Conservation (phyloP, 164 flowering plant genomes). For the Warburgia ugandensis region DNA sequence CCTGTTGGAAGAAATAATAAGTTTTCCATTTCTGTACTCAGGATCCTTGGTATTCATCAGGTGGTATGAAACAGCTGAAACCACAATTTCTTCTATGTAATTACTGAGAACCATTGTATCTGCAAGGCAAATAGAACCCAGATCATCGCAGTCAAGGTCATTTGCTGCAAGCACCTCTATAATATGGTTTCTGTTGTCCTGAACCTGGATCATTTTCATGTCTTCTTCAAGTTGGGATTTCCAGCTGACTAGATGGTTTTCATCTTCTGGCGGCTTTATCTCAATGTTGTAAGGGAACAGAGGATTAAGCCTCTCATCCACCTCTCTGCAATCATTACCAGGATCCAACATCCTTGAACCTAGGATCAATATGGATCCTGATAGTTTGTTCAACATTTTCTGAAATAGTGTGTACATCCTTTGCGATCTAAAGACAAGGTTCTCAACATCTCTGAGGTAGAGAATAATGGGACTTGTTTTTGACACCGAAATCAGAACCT, state of each 20-base stretch:
- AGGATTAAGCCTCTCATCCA: slow-evolving; percentile 59
- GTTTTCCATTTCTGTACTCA: slow-evolving; percentile 83
- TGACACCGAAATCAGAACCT: slow-evolving; percentile 69
- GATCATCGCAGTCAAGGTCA: slow-evolving; percentile 87
- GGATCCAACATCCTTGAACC: slow-evolving; percentile 62
- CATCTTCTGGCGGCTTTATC: slow-evolving; percentile 79
- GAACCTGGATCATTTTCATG: slow-evolving; percentile 76
- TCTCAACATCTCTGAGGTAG: slow-evolving; percentile 80
- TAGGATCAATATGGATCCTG: slow-evolving; percentile 75
- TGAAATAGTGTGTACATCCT: slow-evolving; percentile 62
- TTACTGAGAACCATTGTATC: slow-evolving; percentile 70
- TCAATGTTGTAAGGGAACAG: slow-evolving; percentile 84
- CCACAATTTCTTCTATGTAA: slow-evolving; percentile 85
- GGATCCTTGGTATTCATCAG: slow-evolving; percentile 77
- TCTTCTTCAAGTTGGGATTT: slow-evolving; percentile 78
- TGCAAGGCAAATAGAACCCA: slow-evolving; percentile 55
- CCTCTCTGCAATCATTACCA: slow-evolving; percentile 32
- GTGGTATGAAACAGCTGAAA: slow-evolving; percentile 88
- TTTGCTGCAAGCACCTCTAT: slow-evolving; percentile 77
- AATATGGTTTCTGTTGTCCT: slow-evolving; percentile 81
- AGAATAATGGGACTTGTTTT: slow-evolving; percentile 63
- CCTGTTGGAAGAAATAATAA: slow-evolving; percentile 82
- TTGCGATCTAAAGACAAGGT: slow-evolving; percentile 50
- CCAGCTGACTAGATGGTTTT: slow-evolving; percentile 75
- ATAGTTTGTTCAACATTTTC: slow-evolving; percentile 70